Evolutionary conservation across 768 basidiomycete genomes (phyloP).

Genomic region (Phanerochaete carnosa): DNA sequence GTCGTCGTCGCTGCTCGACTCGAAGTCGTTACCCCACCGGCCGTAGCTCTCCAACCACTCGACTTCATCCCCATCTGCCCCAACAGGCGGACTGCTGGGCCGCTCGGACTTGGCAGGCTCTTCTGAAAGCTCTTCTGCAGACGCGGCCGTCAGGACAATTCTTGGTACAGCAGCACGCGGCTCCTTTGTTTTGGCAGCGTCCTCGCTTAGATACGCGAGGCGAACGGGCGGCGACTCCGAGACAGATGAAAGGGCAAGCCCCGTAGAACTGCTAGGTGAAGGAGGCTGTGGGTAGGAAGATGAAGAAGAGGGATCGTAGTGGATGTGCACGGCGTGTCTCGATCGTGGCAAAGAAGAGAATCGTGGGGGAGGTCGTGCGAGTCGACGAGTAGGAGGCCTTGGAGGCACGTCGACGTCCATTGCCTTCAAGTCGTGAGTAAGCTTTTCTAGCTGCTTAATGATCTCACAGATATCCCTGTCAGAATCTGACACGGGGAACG

Average conservation of each 20-base stretch:
- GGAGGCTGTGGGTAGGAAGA: neutral
- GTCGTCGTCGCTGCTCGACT: constrained; percentile 1
- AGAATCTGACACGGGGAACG: neutral
- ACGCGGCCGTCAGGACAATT: constrained; percentile 4
- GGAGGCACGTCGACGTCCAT: constrained; percentile 2
- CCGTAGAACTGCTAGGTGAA: neutral
- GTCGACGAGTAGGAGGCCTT: neutral
- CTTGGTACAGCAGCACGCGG: neutral
- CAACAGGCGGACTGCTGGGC: neutral
- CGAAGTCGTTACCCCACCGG: neutral
- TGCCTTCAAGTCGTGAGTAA: constrained; percentile 1
- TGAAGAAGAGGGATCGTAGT: neutral
- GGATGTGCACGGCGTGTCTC: neutral
- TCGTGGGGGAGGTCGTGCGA: neutral
- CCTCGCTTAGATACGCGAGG: neutral
- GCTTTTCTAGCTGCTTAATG: constrained; percentile 7
- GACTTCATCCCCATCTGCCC: constrained; percentile 7
- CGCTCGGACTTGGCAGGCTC: neutral
- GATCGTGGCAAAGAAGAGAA: neutral
- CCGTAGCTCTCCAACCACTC: constrained; percentile 13
- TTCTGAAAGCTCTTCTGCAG: neutral
- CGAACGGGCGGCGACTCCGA: neutral
- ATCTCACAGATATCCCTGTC: constrained; percentile 6
- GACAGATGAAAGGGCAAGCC: neutral
- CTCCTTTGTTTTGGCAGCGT: neutral